phyloP scores from a whole-genome alignment of 2,329 filamentous ascomycete species.

The Coleophoma crateriformis region DNA sequence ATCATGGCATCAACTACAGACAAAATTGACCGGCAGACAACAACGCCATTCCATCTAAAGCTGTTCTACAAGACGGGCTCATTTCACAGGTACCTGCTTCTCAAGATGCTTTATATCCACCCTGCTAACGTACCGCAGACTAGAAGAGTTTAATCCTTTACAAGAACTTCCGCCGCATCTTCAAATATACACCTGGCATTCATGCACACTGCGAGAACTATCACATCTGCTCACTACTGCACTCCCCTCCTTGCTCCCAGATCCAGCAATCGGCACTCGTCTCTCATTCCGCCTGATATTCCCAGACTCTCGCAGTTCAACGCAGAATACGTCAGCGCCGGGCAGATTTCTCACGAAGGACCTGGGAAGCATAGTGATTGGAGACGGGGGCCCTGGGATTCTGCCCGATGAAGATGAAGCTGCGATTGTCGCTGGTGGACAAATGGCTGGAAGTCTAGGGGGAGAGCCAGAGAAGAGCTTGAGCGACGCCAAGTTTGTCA shows the following conservation, averaged over 20 bases:
- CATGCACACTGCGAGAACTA: slow-evolving; percentile 76
- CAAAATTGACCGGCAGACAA: slow-evolving; percentile 61
- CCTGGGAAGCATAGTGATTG: slow-evolving; percentile 76
- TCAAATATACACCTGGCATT: slow-evolving; percentile 81
- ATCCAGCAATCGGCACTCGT: slow-evolving; percentile 72
- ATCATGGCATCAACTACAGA: slow-evolving; percentile 27
- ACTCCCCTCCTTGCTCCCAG: slow-evolving; percentile 64
- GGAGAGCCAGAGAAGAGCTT: slow-evolving; percentile 69
- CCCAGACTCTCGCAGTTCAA: slow-evolving; percentile 48
- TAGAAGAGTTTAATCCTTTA: slow-evolving; percentile 59
- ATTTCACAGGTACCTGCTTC: slow-evolving; percentile 57
- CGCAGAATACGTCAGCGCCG: slow-evolving; percentile 28
- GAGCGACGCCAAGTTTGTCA: slow-evolving; percentile 72
- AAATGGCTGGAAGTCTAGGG: slow-evolving; percentile 33
- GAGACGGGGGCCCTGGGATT: slow-evolving; percentile 44
- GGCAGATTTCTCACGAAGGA: slow-evolving; percentile 73
- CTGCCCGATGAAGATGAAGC: slow-evolving; percentile 31
- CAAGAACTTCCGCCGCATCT: slow-evolving; percentile 59
- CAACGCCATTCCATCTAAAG: slow-evolving; percentile 77
- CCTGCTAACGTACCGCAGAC: slow-evolving; percentile 35
- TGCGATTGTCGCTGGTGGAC: slow-evolving; percentile 21
- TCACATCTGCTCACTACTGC: slow-evolving; percentile 68
- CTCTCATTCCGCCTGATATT: slow-evolving; percentile 85
- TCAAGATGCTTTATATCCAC: slow-evolving; percentile 6
- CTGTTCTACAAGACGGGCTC: slow-evolving; percentile 74